Evolutionary conservation across 768 basidiomycete species (phyloP).

Genomic region (Russula abietina): DNA sequence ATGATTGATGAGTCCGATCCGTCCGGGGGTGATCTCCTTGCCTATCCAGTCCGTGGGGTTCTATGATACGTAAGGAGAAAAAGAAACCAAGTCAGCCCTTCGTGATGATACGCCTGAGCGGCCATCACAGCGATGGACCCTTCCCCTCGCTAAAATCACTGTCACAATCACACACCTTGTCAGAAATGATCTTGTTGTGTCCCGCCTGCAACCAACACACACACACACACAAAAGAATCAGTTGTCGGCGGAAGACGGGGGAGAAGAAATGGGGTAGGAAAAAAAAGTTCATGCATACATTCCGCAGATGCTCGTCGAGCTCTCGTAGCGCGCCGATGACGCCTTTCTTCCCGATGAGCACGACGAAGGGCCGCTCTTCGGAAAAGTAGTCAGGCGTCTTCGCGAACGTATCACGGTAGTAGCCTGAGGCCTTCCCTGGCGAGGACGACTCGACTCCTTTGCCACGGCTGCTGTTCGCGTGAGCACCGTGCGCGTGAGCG

Average conservation of each 20-base stretch:
- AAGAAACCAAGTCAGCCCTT: not conserved
- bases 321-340: constrained; percentile 62
- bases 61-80: constrained; percentile 28
- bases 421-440: not conserved
- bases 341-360: constrained; percentile 61
- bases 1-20: constrained; percentile 70
- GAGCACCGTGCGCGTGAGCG: not conserved
- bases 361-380: constrained; percentile 63
- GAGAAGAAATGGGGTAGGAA: not conserved
- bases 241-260: too few relatives aligned
- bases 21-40: constrained; percentile 63
- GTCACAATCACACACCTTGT: constrained; percentile 39
- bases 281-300: constrained; percentile 32
- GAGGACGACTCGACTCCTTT: not conserved
- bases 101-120: not conserved
- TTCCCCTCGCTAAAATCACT: not conserved
- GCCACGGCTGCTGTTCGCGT: not conserved
- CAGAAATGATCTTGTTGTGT: constrained; percentile 52
- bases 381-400: constrained; percentile 29
- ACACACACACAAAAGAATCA: too few relatives aligned
- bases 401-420: not conserved
- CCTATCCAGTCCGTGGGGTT: constrained; percentile 64
- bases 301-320: constrained; percentile 55
- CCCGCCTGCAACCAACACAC: constrained; percentile 41
- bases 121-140: not conserved